phyloP scores from a whole-genome alignment of 2,329 filamentous ascomycete genomes.

The Simplicillium aogashimaense region DNA sequence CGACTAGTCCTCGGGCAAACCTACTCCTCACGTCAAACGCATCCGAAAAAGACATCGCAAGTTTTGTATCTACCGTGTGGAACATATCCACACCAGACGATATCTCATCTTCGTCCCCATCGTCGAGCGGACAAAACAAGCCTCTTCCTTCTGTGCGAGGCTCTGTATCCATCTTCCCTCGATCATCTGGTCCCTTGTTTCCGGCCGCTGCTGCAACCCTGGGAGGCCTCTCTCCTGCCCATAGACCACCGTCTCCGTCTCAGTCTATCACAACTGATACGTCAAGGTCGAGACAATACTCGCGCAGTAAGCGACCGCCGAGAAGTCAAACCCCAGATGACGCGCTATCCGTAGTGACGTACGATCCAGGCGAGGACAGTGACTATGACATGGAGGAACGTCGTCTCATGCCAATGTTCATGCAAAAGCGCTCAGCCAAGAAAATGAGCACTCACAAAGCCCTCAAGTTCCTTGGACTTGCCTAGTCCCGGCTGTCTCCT shows the following conservation, averaged over 20 bases:
- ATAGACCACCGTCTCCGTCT: too few species aligned
- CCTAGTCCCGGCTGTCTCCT: conserved; percentile 8
- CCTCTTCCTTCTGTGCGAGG: too few species aligned
- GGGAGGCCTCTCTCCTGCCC: too few species aligned
- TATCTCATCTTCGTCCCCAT: too few species aligned
- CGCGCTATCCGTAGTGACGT: too few species aligned
- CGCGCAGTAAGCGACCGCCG: neutral
- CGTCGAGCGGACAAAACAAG: too few species aligned
- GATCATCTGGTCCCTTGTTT: too few species aligned
- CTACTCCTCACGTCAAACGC: conserved; percentile 47
- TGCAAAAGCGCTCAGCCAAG: conserved; percentile 13
- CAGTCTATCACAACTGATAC: too few species aligned
- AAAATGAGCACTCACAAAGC: conserved; percentile 28
- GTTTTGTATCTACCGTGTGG: conserved; percentile 42
- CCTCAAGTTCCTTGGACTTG: conserved; percentile 30
- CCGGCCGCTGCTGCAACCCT: too few species aligned
- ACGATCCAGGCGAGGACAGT: conserved; percentile 11
- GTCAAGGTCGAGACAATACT: neutral
- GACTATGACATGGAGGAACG: conserved; percentile 22
- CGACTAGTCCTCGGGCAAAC: conserved; percentile 40
- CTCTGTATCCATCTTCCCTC: too few species aligned
- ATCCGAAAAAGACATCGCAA: conserved; percentile 40
- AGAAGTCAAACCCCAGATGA: too few species aligned
- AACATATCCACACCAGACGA: conserved; percentile 19
- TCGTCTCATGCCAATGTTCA: conserved; percentile 30